Percentiles rank a stretch among this genome's conserved stretches.
Conservation (phyloP, 1,284 basidiomycete genomes). For the Porodaedalea pini region DNA sequence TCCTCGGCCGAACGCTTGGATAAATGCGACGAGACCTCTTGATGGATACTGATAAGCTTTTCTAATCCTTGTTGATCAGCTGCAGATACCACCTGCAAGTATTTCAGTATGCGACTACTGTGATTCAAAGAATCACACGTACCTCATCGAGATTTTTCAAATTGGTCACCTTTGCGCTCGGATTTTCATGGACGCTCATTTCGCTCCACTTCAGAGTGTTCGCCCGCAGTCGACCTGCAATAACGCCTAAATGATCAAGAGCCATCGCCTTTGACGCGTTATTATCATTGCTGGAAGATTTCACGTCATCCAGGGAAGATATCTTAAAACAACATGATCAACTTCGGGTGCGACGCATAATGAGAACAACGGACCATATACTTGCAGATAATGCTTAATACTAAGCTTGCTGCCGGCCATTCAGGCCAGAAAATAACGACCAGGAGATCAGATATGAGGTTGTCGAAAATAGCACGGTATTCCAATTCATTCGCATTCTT, state of each 20-base stretch:
- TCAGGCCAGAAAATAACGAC: slow-evolving; percentile 90
- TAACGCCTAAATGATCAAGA: slow-evolving; percentile 89
- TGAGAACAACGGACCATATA: slow-evolving; percentile 62
- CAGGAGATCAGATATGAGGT: slow-evolving; percentile 85
- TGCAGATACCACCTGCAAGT: slow-evolving; percentile 52
- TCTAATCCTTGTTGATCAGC: slow-evolving; percentile 52
- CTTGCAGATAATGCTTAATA: slow-evolving; percentile 74
- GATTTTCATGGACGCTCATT: slow-evolving; percentile 27
- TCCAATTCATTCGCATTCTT: slow-evolving; percentile 89
- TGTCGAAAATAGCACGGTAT: slow-evolving; percentile 88
- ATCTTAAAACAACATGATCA: slow-evolving; percentile 43
- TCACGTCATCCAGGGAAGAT: slow-evolving; percentile 76
- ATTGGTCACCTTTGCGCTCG: slow-evolving; percentile 24
- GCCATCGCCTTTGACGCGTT: slow-evolving; percentile 85
- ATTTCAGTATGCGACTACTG: neutral
- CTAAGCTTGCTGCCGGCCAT: slow-evolving; percentile 89
- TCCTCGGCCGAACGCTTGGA: slow-evolving; percentile 69
- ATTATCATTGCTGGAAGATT: slow-evolving; percentile 61
- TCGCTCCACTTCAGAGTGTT: slow-evolving; percentile 51
- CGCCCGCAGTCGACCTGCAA: slow-evolving; percentile 77
- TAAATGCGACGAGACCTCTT: slow-evolving; percentile 60
- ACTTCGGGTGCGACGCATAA: neutral
- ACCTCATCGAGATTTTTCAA: slow-evolving; percentile 72
- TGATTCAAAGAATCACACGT: slow-evolving; percentile 13
- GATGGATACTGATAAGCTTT: slow-evolving; percentile 56